Percentiles rank a stretch among this genome's conserved stretches.
phyloP scores from a whole-genome alignment of 2,329 filamentous ascomycete species.

The Sporothrix luriei region DNA sequence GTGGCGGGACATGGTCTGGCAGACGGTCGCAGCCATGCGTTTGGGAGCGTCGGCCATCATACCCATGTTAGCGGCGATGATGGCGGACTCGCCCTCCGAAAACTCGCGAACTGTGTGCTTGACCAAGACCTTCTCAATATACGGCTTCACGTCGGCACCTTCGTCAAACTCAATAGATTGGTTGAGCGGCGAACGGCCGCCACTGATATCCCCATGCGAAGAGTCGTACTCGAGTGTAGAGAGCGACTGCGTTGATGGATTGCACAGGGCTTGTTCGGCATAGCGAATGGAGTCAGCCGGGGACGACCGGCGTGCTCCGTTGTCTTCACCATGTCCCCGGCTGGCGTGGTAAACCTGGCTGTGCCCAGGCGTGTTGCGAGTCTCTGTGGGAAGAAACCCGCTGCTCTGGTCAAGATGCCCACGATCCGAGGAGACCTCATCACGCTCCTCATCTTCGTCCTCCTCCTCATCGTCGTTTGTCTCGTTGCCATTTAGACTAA shows the following conservation, averaged over 20 bases:
- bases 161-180: slow-evolving; percentile 53
- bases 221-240: slow-evolving; percentile 37
- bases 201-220: slow-evolving; percentile 36
- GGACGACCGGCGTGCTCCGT: slow-evolving; percentile 41
- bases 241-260: slow-evolving; percentile 44
- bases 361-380: slow-evolving; percentile 30
- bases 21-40: slow-evolving; percentile 48
- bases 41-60: slow-evolving; percentile 42
- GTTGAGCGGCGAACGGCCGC: slow-evolving; percentile 36
- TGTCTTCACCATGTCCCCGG: slow-evolving; percentile 45
- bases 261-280: slow-evolving; percentile 52
- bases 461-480: slow-evolving; percentile 55
- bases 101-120: slow-evolving; percentile 52
- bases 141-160: slow-evolving; percentile 44
- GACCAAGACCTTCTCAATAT: slow-evolving; percentile 48
- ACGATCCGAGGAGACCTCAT: slow-evolving; percentile 38
- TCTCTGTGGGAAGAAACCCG: slow-evolving; percentile 1
- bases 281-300: slow-evolving; percentile 51
- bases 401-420: slow-evolving; percentile 33
- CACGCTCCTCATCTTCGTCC: slow-evolving; percentile 49
- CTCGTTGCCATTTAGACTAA: slow-evolving; percentile 40
- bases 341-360: slow-evolving; percentile 42
- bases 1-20: slow-evolving; percentile 53
- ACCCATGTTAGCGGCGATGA: slow-evolving; percentile 42
- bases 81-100: slow-evolving; percentile 46